Conservation (phyloP, 2,329 filamentous ascomycete species). For the Exophiala sp. region DNA sequence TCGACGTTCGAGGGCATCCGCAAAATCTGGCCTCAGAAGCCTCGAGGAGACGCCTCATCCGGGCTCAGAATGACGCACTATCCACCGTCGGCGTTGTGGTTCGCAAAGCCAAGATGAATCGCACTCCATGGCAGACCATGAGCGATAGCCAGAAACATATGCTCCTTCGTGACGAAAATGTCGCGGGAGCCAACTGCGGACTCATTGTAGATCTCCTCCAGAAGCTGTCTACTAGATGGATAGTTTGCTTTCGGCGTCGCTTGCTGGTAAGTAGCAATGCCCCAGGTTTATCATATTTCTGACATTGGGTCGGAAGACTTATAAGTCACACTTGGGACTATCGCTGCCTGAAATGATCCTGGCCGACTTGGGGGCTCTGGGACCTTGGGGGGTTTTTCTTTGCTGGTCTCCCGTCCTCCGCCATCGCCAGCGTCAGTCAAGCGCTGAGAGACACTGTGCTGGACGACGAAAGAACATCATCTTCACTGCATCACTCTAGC, state of each 20-base stretch:
- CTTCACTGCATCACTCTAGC: slow-evolving; percentile 22
- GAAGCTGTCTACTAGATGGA: slow-evolving; percentile 14
- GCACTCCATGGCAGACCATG: slow-evolving; percentile 18
- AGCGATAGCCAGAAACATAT: slow-evolving; percentile 36
- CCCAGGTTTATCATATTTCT: background rate
- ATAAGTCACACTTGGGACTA: slow-evolving; percentile 21
- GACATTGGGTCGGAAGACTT: slow-evolving; percentile 15
- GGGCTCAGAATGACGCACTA: slow-evolving; percentile 48
- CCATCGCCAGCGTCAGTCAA: slow-evolving; percentile 11
- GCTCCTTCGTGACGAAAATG: slow-evolving; percentile 30
- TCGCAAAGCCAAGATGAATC: slow-evolving; percentile 37
- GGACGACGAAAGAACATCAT: slow-evolving; percentile 3
- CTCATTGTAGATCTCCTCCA: slow-evolving; percentile 5
- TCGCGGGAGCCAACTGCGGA: slow-evolving; percentile 11
- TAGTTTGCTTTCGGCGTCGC: slow-evolving; percentile 15
- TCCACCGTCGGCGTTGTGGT: slow-evolving; percentile 45
- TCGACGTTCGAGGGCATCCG: slow-evolving; percentile 45
- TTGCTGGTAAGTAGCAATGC: slow-evolving; percentile 33
- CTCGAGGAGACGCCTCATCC: slow-evolving; percentile 37
- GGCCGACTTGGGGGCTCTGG: slow-evolving; percentile 34
- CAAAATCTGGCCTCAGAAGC: slow-evolving; percentile 40
- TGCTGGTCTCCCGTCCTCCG: slow-evolving; percentile 35
- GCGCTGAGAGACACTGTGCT: slow-evolving; percentile 12
- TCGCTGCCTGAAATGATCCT: slow-evolving; percentile 36
- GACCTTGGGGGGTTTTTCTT: slow-evolving; percentile 37